A percentile compares a stretch with the other conserved stretches of the same genome.
Evolutionary conservation across 257 asterid species (phyloP).

Genomic region (Lycium barbarum): DNA sequence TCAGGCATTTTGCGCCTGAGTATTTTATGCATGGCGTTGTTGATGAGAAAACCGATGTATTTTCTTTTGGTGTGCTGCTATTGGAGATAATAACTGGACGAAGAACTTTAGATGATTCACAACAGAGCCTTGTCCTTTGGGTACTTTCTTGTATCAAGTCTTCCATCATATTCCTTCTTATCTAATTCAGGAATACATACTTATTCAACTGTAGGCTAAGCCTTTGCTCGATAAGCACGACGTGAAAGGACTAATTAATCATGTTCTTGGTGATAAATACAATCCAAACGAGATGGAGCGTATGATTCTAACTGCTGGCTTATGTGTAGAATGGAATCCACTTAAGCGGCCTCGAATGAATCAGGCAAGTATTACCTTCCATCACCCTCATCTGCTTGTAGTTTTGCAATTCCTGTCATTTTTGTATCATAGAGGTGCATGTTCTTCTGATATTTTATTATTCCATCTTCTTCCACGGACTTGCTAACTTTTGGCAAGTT

Average conservation of each 20-base stretch:
- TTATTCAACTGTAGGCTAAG: constrained; percentile 53
- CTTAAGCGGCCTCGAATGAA: constrained; percentile 67
- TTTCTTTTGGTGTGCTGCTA: constrained; percentile 72
- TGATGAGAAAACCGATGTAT: constrained; percentile 80
- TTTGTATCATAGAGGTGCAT: not conserved
- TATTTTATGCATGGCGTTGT: constrained; percentile 76
- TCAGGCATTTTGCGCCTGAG: constrained; percentile 81
- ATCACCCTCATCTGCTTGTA: not conserved
- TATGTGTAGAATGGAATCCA: constrained; percentile 58
- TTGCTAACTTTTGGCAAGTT: not conserved
- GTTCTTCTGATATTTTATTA: not conserved
- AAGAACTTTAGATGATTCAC: constrained; percentile 59
- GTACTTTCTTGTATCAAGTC: constrained; percentile 39
- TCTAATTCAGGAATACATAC: not conserved
- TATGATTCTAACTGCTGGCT: constrained; percentile 55
- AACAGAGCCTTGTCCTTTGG: constrained; percentile 70
- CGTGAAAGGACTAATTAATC: constrained; percentile 53
- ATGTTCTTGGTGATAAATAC: constrained; percentile 49
- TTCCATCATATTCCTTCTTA: not conserved
- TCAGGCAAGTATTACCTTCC: constrained; percentile 52
- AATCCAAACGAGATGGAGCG: constrained; percentile 50
- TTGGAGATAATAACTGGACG: constrained; percentile 71
- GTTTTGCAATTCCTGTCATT: not conserved
- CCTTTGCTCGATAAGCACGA: constrained; percentile 60
- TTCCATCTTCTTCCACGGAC: not conserved